Percentiles rank a stretch among this genome's conserved stretches.
Conservation (phyloP, 805 yeast genomes). For the Saccharomyces kudriavzevii region DNA sequence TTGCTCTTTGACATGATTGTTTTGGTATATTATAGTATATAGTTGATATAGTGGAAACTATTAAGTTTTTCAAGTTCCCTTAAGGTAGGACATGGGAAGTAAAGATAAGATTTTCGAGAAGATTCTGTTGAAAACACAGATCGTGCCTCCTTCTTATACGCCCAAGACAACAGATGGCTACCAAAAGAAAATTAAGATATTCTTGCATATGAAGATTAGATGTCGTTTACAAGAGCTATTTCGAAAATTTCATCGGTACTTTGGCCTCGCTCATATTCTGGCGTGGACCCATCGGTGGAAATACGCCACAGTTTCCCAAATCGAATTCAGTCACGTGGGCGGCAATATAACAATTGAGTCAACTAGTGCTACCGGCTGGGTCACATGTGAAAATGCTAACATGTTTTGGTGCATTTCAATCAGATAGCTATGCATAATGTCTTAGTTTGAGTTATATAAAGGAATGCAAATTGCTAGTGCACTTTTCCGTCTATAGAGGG, state of each 20-base stretch:
- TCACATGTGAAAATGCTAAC: not conserved
- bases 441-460: not conserved
- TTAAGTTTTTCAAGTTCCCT: not conserved
- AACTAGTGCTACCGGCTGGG: not conserved
- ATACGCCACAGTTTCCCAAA: not conserved
- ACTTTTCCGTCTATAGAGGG: not conserved
- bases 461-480: not conserved
- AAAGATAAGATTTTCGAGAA: not conserved
- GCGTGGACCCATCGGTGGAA: not conserved
- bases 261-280: not conserved
- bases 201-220: not conserved
- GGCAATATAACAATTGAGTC: not conserved
- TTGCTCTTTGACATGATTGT: not conserved
- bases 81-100: not conserved
- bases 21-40: not conserved
- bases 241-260: not conserved
- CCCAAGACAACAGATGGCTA: not conserved
- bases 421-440: not conserved
- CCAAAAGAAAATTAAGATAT: not conserved
- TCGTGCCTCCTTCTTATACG: not conserved
- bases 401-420: not conserved
- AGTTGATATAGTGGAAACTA: not conserved
- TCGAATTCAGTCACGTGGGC: not conserved
- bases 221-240: not conserved
- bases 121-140: not conserved